phyloP scores from a whole-genome alignment of 495 filamentous ascomycete species.

The Cercophora samala region DNA sequence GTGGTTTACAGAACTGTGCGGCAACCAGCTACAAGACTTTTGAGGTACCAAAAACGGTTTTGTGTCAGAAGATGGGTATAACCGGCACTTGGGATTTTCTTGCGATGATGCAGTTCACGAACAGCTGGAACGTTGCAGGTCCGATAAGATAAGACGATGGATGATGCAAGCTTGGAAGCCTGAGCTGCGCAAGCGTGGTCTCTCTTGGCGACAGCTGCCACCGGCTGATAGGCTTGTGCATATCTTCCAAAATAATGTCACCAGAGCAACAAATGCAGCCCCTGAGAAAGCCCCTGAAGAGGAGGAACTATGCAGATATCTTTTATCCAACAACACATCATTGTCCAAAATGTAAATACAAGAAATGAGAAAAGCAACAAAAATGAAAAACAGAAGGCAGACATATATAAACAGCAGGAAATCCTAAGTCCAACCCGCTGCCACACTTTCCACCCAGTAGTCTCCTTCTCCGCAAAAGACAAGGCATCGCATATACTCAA shows the following conservation, averaged over 20 bases:
- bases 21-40: background rate
- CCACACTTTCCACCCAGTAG: background rate
- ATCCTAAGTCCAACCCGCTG: background rate
- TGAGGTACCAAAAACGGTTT: background rate
- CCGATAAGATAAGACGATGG: constrained; percentile 10
- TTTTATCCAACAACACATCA: background rate
- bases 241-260: constrained; percentile 1
- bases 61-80: background rate
- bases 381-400: background rate
- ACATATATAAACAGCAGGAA: background rate
- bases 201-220: background rate
- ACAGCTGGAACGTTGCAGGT: background rate
- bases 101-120: constrained; percentile 7
- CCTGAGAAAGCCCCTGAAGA: constrained; percentile 4
- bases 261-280: constrained; percentile 5
- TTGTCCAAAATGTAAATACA: background rate
- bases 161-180: constrained; percentile 6
- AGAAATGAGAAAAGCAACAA: background rate
- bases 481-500: background rate
- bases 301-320: background rate
- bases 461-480: too few species aligned
- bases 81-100: background rate
- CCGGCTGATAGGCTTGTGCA: background rate
- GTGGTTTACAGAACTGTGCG: background rate
- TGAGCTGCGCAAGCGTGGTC: background rate